phyloP scores from a whole-genome alignment of 2,329 filamentous ascomycete species.

The Alternaria sp. region DNA sequence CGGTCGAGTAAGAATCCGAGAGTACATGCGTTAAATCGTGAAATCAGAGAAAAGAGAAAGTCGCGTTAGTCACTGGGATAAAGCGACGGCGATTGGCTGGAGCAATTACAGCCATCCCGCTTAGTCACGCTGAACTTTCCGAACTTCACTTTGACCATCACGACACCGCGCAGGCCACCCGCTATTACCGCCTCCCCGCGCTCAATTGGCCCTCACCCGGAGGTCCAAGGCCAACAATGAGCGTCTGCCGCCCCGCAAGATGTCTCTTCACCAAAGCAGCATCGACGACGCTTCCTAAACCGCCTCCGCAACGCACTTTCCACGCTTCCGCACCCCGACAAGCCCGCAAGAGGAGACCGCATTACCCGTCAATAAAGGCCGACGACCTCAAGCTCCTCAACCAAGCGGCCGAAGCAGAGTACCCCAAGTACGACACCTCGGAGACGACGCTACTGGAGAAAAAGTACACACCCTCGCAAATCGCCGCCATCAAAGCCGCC shows the following conservation, averaged over 20 bases:
- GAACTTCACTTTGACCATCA: slow-evolving; percentile 27
- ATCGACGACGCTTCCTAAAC: slow-evolving; percentile 34
- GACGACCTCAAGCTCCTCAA: slow-evolving; percentile 47
- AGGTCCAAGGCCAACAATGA: slow-evolving; percentile 44
- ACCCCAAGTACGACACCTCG: slow-evolving; percentile 68
- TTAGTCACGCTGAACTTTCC: slow-evolving; percentile 32
- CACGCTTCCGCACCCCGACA: slow-evolving; percentile 45
- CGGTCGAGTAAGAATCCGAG: slow-evolving; percentile 30
- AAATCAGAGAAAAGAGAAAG: slow-evolving; percentile 30
- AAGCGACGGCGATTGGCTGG: slow-evolving; percentile 35
- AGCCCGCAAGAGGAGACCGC: slow-evolving; percentile 48
- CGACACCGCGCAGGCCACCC: slow-evolving; percentile 15
- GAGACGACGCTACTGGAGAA: slow-evolving; percentile 58
- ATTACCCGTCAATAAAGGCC: slow-evolving; percentile 55
- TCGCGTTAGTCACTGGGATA: slow-evolving; percentile 33
- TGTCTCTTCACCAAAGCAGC: slow-evolving; percentile 49
- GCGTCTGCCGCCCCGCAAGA: slow-evolving; percentile 50
- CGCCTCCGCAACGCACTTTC: slow-evolving; percentile 51
- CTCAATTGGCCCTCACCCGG: slow-evolving; percentile 31
- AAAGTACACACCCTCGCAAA: slow-evolving; percentile 80
- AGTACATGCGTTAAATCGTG: slow-evolving; percentile 26
- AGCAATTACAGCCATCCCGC: slow-evolving; percentile 13
- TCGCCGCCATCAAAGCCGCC: slow-evolving; percentile 80
- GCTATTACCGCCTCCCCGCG: slow-evolving; percentile 6
- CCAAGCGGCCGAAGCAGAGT: slow-evolving; percentile 44